Evolutionary conservation across 179 eudicot genomes (phyloP).

Genomic region (Nepenthes alata): DNA sequence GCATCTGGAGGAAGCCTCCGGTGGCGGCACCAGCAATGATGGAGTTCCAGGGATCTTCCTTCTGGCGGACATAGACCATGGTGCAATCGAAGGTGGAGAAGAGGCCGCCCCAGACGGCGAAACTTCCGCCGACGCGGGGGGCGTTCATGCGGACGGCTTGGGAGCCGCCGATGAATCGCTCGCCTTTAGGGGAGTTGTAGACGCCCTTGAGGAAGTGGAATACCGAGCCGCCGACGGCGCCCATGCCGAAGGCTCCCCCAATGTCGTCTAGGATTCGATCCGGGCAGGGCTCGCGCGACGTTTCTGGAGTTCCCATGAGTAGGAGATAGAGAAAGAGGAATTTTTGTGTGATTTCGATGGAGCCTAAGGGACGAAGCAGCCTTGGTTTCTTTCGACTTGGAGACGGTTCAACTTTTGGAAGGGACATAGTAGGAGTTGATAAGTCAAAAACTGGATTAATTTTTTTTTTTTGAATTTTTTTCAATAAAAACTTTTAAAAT

Average conservation of each 20-base stretch:
- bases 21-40: constrained; percentile 58
- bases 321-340: constrained; percentile 10
- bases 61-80: constrained; percentile 44
- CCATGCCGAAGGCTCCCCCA: constrained; percentile 60
- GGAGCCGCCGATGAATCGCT: constrained; percentile 26
- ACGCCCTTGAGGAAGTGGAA: constrained; percentile 49
- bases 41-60: constrained; percentile 69
- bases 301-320: constrained; percentile 6
- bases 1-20: constrained; percentile 46
- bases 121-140: constrained; percentile 31
- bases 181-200: constrained; percentile 33
- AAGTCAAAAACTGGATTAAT: no score
- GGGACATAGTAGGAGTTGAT: no score
- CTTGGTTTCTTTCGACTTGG: no score
- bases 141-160: constrained; percentile 34
- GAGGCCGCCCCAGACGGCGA: constrained; percentile 53
- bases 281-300: constrained; percentile 37
- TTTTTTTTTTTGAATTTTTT: no score
- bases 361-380: no score
- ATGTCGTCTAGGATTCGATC: constrained; percentile 36
- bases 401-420: no score
- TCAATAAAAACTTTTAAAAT: no score
- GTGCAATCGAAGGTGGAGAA: constrained; percentile 50
- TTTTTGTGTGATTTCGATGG: neutral
- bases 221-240: constrained; percentile 45